Evolutionary conservation across 2,329 filamentous ascomycete genomes (phyloP), one percentile per base, ranked within the genome.

Genomic region (Aureobasidium sp.): DNA sequence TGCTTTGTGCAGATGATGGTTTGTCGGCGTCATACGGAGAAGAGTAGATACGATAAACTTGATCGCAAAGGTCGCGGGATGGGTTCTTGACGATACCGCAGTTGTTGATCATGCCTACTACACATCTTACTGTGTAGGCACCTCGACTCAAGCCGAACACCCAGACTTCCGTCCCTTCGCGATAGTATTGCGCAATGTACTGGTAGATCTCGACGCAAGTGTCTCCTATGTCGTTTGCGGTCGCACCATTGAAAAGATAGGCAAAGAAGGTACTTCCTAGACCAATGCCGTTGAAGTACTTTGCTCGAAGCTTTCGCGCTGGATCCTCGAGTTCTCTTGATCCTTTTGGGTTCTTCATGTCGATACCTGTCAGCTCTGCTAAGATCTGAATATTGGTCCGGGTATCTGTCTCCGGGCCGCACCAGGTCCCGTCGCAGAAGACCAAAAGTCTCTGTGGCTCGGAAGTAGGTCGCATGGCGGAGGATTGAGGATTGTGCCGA

Each of bases 101-200:
- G 34, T 72, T 67, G 63, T 76, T 71, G 4, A 78, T 69, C 34
- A 78, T 66, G 6, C 74, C 73, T 20, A 74, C 72, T 1, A 78
- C 75, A 6, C 74, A 74, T 3, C 75, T 70, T 5, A 75, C 72
- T 6, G 77, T 71, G 67, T 71, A 77, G 1, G 75, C 75, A 17
- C 76, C 76, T 47, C 74, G 70, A 36, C 74, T 74, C 63, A 75
- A 75, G 11, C 75, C 76, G 44, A 73, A 77, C 8, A 78, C 64
- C 68, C 73, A 77, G 1, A 78, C 63, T 62, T 78, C 75, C 63
- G 53, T 47, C 15, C 61, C 61, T 44, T 51, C 37, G 15, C 34
- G 70, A 56, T 69, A 75, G 60, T 74, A 63, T 25, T 73, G 67
- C 0, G 73, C 73, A 27, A 75, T 73, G 65, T 70, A 75, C 12